Evolutionary conservation across 139 green algal genomes (phyloP), one percentile per base, ranked within the genome.

Genomic region (Micractinium sp.): DNA sequence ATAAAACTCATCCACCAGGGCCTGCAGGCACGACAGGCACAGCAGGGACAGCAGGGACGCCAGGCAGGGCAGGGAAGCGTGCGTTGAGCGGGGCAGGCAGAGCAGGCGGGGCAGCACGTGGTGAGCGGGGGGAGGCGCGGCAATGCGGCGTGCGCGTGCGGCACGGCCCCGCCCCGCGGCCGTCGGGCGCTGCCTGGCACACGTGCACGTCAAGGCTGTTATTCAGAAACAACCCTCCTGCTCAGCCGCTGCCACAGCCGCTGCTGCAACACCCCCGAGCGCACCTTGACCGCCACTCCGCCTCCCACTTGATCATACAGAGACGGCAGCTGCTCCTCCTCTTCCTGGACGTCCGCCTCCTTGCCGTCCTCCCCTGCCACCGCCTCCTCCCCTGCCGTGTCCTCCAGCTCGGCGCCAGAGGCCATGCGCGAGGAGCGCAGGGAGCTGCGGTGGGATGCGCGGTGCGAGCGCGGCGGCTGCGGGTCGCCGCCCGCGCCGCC

Each of bases 301-400:
- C 82, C 82, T 18, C 80, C 80, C 19, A 87, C 33, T 29, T 87
- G 82, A 22, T 87, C 82, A 36, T 87, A 87, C 35, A 87, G 82
- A 23, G 82, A 78, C 3, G 38, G 61, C 60, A 22, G 20, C 56
- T 18, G 60, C 60, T 41, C 81, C n/a, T 77, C 61, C 41, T 39
- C 78, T 1, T 66, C 78, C 2, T 18, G 23, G 5, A 23, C 19
- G 0, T 61, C 39, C 38, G 18, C 38, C 76, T n/a, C 75, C 75
- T n/a, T 36, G 31, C 39, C 38, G 36, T 35, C 73, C 2, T 47
- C 73, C 73, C 33, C 31, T 31, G 4, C 31, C 19, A 23, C 39
- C 9, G 1, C 77, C 12, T 60, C 77, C 7, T 27, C 77, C 47
- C 25, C 77, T 19, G 25, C 18, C 20, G 39, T 20, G 47, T 22